Evolutionary conservation across 2,329 filamentous ascomycete species (phyloP), one percentile per base, ranked within the genome.

Genomic region (Fusarium haematococcum): DNA sequence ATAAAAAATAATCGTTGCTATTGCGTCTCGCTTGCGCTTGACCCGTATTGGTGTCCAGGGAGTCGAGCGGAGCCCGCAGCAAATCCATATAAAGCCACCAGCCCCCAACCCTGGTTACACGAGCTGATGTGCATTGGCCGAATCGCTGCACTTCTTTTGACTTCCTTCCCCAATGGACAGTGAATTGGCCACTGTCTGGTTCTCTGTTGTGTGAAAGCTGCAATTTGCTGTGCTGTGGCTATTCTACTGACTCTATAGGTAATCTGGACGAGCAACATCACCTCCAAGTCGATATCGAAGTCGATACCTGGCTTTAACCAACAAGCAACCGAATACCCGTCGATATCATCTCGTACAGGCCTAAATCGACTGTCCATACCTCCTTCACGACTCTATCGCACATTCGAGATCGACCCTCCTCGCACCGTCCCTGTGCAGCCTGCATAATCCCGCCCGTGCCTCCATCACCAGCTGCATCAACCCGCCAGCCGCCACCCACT

Each of bases 61-160:
- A 39, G 39, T 35, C 23, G 41, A 60, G 74, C 69, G 69, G 73
- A 75, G 69, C 59, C 67, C 32, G 23, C 5, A 13, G 52, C 30
- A 59, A 50, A 48, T 39, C 63, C 67, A 74, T 71, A 77, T 78
- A 78, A 77, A 75, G 62, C 30, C 67, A 56, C 37, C 48, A n/a
- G 48, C 73, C 69, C 64, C 72, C 54, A 27, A 30, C 30, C 59
- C 18, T 62, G 59, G 65, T 70, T 54, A 73, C 69, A 64, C 65
- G 35, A 20, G 23, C 35, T 54, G 32, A 33, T n/a, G 14, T 52
- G 30, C 27, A 35, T 25, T 20, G 32, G 45, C 62, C 27, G 30
- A 57, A 18, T 20, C 45, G 39, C 25, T 39, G 13, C 8, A 30
- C 11, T 33, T 33, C 18, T 6, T n/a, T 23, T 27, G 39, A 35